Percentiles rank a stretch among this genome's conserved stretches.
Evolutionary conservation across 768 basidiomycete genomes (phyloP).

Genomic region (Russula foetens): DNA sequence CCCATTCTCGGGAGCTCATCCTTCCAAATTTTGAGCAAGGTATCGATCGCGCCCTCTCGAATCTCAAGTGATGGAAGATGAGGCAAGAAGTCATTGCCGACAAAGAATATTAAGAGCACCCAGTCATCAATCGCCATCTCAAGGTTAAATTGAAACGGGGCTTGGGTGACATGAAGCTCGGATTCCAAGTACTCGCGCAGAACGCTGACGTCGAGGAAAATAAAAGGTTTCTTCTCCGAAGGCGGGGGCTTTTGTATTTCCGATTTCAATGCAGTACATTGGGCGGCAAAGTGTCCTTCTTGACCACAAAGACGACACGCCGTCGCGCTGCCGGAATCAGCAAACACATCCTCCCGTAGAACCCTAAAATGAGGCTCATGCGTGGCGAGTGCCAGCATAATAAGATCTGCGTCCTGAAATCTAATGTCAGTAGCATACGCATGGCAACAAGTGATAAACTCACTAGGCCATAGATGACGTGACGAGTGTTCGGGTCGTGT

Average conservation of each 20-base stretch:
- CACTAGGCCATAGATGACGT: constrained; percentile 97
- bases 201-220: constrained; percentile 95
- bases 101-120: constrained; percentile 99
- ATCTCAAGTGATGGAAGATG: constrained; percentile 98
- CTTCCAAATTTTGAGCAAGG: constrained; percentile 92
- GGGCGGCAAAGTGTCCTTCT: constrained; percentile 90
- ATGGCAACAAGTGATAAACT: constrained; percentile 23
- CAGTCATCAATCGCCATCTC: constrained; percentile 99
- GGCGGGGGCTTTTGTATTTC: constrained; percentile 57
- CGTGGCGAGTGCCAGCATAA: constrained; percentile 96
- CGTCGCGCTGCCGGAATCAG: constrained; percentile 62
- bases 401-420: constrained; percentile 92
- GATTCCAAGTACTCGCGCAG: constrained; percentile 97
- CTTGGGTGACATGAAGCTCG: constrained; percentile 77
- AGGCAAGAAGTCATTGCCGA: constrained; percentile 98
- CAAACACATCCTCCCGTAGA: constrained; percentile 95
- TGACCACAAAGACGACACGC: constrained; percentile 92
- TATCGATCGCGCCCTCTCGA: constrained; percentile 98
- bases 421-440: constrained; percentile 13
- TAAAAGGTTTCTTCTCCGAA: constrained; percentile 88
- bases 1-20: constrained; percentile 91
- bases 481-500: constrained; percentile 92
- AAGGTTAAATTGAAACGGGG: constrained; percentile 81
- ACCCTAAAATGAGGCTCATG: constrained; percentile 99
- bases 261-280: constrained; percentile 79